Evolutionary conservation across 2,329 filamentous ascomycete genomes (phyloP), one percentile per base, ranked within the genome.

Genomic region (Sclerotinia spermophila): DNA sequence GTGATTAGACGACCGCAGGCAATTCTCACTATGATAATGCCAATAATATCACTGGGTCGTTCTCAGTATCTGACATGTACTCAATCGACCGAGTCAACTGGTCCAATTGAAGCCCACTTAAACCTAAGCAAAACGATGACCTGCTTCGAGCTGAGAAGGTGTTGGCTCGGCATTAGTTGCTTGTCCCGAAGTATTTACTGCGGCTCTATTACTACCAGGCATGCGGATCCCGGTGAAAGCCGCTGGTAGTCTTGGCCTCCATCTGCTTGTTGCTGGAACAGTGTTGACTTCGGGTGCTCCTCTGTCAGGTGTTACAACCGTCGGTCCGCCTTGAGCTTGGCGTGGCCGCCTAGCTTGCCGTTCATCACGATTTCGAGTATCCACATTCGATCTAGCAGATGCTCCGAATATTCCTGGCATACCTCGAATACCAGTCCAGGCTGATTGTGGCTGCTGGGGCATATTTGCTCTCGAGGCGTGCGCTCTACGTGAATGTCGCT

Each of bases 71-170:
- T 19, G 45, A 11, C 45, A 40, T 21, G 45, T 38, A 30, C 17
- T 53, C 6, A 53, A 53, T 53, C 19, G 13, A 66, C n/a, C n/a
- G 35, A 53, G 15, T 5, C 35, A 40, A 40, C n/a, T n/a, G 35
- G 17, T 21, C n/a, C 35, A 19, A 13, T 53, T 53, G n/a, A 53
- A 53, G n/a, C 48, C 24, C 11, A 33, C 1, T 42, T 65, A 53
- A 27, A 33, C 45, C 45, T 51, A 53, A 27, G 62, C 45, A 42
- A 8, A 30, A 53, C 45, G 45, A 30, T 42, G 62, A 24, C 76
- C 78, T 68, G 78, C 76, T 67, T 80, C 79, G 38, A 80, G 75
- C 66, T 79, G 78, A n/a, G 78, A 78, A 65, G 78, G 78, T n/a
- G 79, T 75, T 21, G 74, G 72, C 40, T 75, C 61, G n/a, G 73